A percentile compares a stretch with the other conserved stretches of the same genome.
Conservation (phyloP, 78 protist genomes). For the Dictyostelium brefeldianum region DNA sequence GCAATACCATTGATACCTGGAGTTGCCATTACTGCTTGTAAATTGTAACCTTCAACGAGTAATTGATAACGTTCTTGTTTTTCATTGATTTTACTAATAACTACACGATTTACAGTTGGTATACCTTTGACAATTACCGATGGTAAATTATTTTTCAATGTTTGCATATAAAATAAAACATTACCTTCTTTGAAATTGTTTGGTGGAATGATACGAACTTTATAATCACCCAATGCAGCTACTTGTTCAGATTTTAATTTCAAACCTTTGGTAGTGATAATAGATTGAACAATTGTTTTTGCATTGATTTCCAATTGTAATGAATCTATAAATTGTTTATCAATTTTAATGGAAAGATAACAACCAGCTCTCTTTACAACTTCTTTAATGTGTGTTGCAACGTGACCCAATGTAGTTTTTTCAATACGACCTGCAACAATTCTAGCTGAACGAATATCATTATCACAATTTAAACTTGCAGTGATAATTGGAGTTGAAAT, state of each 20-base stretch:
- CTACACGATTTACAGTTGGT: constrained; percentile 91
- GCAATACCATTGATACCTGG: constrained; percentile 73
- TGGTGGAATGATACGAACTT: constrained; percentile 26
- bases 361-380: constrained; percentile 76
- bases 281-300: constrained; percentile 57
- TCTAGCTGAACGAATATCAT: constrained; percentile 86
- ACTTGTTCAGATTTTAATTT: constrained; percentile 80
- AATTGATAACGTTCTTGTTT: constrained; percentile 76
- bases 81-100: constrained; percentile 77
- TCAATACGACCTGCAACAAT: constrained; percentile 96
- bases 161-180: constrained; percentile 55
- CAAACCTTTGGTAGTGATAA: constrained; percentile 39
- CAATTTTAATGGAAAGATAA: constrained; percentile 89
- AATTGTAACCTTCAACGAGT: constrained; percentile 89
- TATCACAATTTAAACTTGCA: constrained; percentile 81
- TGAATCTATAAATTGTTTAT: constrained; percentile 77
- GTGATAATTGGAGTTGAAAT: constrained; percentile 98
- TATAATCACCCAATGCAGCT: background rate
- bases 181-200: background rate
- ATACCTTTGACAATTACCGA: constrained; percentile 84
- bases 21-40: constrained; percentile 86
- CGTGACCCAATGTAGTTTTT: constrained; percentile 93
- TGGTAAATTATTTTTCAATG: constrained; percentile 82
- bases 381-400: constrained; percentile 86
- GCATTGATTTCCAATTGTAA: constrained; percentile 86